Evolutionary conservation across 2,329 filamentous ascomycete genomes (phyloP).

Genomic region (Aspergillus quadrilineatus): DNA sequence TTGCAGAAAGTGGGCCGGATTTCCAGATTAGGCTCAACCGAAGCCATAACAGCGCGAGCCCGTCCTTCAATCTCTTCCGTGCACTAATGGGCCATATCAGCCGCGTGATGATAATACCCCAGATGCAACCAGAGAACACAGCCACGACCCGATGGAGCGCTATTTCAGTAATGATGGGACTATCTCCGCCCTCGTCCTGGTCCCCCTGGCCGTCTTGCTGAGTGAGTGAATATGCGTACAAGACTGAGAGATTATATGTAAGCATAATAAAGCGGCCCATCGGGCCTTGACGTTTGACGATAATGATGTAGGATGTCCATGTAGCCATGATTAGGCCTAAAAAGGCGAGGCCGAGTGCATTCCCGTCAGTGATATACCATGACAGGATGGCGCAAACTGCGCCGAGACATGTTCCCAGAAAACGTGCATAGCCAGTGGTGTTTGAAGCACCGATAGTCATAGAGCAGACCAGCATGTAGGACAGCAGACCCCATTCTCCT

Average conservation of each 20-base stretch:
- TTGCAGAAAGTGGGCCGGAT: constrained; percentile 76
- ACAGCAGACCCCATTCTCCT: constrained; percentile 93
- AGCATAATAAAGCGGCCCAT: constrained; percentile 92
- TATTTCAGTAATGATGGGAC: constrained; percentile 85
- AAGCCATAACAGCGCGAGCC: constrained; percentile 85
- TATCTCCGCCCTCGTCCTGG: constrained; percentile 77
- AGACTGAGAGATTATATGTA: constrained; percentile 90
- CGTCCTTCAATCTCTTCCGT: constrained; percentile 81
- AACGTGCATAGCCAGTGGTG: constrained; percentile 82
- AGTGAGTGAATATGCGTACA: constrained; percentile 90
- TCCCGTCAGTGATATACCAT: constrained; percentile 75
- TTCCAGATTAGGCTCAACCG: constrained; percentile 97
- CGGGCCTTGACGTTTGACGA: constrained; percentile 79
- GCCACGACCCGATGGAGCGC: constrained; percentile 82
- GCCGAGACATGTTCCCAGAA: constrained; percentile 81
- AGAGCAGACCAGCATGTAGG: constrained; percentile 96
- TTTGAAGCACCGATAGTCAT: constrained; percentile 98
- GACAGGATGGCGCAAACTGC: constrained; percentile 71
- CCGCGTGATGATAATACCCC: constrained; percentile 87
- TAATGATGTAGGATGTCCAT: constrained; percentile 85
- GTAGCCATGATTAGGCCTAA: constrained; percentile 79
- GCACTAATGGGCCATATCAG: constrained; percentile 93
- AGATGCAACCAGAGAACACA: constrained; percentile 82
- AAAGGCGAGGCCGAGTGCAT: constrained; percentile 71
- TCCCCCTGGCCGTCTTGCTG: constrained; percentile 78